Base-by-base conservation (phyloP, 805 yeast genomes). In the Citeromyces nyonsensis region DNA sequence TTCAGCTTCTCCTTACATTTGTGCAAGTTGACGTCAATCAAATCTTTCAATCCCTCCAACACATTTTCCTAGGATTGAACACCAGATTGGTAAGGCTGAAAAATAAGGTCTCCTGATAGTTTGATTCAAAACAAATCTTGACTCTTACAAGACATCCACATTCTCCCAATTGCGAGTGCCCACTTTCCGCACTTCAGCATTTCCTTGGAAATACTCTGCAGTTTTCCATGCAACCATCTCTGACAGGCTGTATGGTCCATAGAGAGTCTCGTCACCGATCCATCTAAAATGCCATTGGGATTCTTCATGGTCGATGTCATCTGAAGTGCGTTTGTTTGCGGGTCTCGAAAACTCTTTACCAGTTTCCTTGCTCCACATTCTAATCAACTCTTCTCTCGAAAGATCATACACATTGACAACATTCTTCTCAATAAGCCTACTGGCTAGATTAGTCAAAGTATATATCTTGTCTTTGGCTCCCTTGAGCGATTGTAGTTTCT, bases 221-320 rank as follows among this genome's bases (percentile, higher is more conserved):
- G 44, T 30, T 31, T 51, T 61, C 81, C 81, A 73, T 38, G 63
- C 60, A 13, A 45, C 50, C 75, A 73, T 71, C 35, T 73, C 75
- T 38, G 59, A 63, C 10, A 57, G 45, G 1, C 76, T 56, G 42
- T 51, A 69, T 2, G 65, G 64, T 4, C 74, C 73, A 33, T 68
- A 54, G 2, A 73, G 42, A 22, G 55, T 60, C 2, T 51, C 55
- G 15, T 49, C 54, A 0, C 48, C 59, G 4, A 37, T 41, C 74
- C 74, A 69, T 35, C 59, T 49, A 40, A 62, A 70, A 36, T 64
- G 67, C 70, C 72, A 69, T 7, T 43, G 33, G n/a, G 42, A 44
- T 30, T 45, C 44, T 5, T 31, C 39, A 10, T 42, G 44, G n/a
- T 38, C 45, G 3, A 43, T 43, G 3, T 51, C 36, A 6, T 38